Evolutionary conservation across 345 rosid genomes (phyloP), one percentile per base, ranked within the genome.

Genomic region (Kandelia obovata): DNA sequence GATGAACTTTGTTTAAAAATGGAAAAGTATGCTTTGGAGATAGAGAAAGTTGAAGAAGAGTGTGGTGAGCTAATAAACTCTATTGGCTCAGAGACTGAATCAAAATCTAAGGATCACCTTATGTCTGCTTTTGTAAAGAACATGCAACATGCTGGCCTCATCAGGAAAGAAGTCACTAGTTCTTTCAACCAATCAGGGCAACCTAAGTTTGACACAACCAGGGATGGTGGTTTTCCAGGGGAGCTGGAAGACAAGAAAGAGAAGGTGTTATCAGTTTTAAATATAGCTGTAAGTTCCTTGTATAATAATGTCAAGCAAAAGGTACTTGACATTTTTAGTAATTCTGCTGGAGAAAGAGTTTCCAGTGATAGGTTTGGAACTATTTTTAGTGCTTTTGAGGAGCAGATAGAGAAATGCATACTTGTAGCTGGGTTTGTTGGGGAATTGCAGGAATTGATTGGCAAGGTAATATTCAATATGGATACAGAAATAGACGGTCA

Each of bases 351-450:
- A 67, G 77, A 75, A 74, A 81, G 71, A 52, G 80, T 77, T 58
- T 74, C 74, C 69, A 74, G 65, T 63, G 75, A 71, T 46, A 72
- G 62, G 58, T 76, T 77, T 75, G 83, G 87, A 73, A 77, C 73
- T 64, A 65, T 78, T 55, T 81, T 83, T 79, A 69, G 80, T 77
- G 81, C 68, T 74, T 81, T 90, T 62, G 95, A 88, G 75, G 92
- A 81, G 83, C 98, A 85, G 73, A 88, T 90, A 70, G 96, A 90
- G 77, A 92, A 82, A 83, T 88, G 92, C 74, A 57, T 81, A 11
- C 80, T 90, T 65, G 66, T 92, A 53, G 76, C 78, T 66, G 91
- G 78, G 57, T 81, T 90, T 79, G 74, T 87, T 68, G 61, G 73
- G 67, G 91, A 92, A 80, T 80, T 88, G 62, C 76, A 66, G 74